Base-by-base conservation (phyloP, 495 filamentous ascomycete genomes). In the Lasiosphaeriaceae sp. region DNA sequence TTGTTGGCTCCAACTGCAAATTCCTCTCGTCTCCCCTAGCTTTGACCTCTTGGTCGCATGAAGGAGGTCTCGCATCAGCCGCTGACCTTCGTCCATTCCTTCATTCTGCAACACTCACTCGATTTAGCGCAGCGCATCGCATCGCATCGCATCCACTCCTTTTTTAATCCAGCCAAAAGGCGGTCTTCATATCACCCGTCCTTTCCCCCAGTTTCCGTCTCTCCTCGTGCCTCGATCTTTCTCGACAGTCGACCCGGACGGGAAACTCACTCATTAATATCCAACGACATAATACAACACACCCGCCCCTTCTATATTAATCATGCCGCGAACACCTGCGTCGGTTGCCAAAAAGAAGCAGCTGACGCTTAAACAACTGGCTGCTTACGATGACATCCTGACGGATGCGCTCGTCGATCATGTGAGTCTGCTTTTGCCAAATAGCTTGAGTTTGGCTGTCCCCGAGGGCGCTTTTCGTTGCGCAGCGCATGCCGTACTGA, bases 401-500 rank as follows among this genome's bases (percentile, higher is more conserved):
- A 97, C 94, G 0, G 95, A 99, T 84, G 87, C 89, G 56, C 86
- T 99, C 34, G 85, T 99, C 43, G 94, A 99, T 74, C 89, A 90
- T 72, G 94, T 97, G 80, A 69, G 90, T 79, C 20, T 21, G 11
- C 45, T 3, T 17, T 43, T 43, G n/a, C 39, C 26, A 9, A 12
- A 23, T 12, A 35, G 54, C 34, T 47, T 44, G 26, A 22, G 19
- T 11, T 17, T 19, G 11, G 17, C 50, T 14, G 14, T 47, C 45
- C 6, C 16, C 11, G 21, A 21, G 12, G 21, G 23, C 1, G 23
- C 4, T 23, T 49, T 23, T 11, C 24, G 26, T 31, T 31, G n/a
- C 47, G 43, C 59, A 22, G 31, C 14, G 9, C 43, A 24, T 39
- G 31, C 35, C 16, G 35, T 29, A 43, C 35, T 54, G 34, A 55